These are phyloP conservation scores for Fusarium nisikadoi DNA, from an alignment of 2,329 filamentous ascomycete genomes.

Conservation along the genomic window DNA sequence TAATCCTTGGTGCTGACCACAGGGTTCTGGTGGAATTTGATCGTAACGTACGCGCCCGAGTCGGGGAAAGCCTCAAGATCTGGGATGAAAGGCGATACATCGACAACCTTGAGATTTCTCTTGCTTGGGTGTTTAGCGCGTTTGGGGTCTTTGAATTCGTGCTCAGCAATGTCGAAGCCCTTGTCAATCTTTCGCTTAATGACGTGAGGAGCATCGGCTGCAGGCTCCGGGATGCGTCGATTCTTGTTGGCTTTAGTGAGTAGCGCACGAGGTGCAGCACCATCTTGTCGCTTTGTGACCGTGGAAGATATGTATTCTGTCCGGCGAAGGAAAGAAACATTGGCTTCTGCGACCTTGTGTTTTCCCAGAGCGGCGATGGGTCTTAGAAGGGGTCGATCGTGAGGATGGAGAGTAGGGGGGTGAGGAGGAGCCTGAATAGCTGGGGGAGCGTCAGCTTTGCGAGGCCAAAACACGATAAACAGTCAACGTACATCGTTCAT, in stretches of 20 bases:
- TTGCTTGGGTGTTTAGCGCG: constrained; percentile 69
- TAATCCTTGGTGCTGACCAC: constrained; percentile 63
- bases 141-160: constrained; percentile 64
- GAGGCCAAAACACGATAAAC: background rate
- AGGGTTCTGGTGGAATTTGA: constrained; percentile 76
- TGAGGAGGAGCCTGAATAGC: constrained; percentile 84
- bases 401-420: constrained; percentile 78
- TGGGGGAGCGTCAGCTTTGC: constrained; percentile 50
- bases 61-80: constrained; percentile 77
- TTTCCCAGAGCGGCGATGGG: constrained; percentile 88
- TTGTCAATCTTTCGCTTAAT: constrained; percentile 76
- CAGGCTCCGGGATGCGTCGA: constrained; percentile 64
- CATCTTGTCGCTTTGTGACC: constrained; percentile 60
- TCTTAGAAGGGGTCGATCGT: constrained; percentile 85
- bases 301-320: constrained; percentile 91
- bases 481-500: constrained; percentile 79
- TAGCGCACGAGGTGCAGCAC: constrained; percentile 55
- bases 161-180: constrained; percentile 66
- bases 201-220: constrained; percentile 71
- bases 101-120: constrained; percentile 66
- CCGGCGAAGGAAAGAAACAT: constrained; percentile 92
- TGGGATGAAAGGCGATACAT: constrained; percentile 70
- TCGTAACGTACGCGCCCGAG: constrained; percentile 73
- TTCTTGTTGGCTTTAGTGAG: constrained; percentile 49
- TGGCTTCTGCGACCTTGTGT: constrained; percentile 77